These are phyloP conservation scores for Conticribra weissflogii DNA, from an alignment of 108 stramenopile genomes.

Conservation along the genomic window DNA sequence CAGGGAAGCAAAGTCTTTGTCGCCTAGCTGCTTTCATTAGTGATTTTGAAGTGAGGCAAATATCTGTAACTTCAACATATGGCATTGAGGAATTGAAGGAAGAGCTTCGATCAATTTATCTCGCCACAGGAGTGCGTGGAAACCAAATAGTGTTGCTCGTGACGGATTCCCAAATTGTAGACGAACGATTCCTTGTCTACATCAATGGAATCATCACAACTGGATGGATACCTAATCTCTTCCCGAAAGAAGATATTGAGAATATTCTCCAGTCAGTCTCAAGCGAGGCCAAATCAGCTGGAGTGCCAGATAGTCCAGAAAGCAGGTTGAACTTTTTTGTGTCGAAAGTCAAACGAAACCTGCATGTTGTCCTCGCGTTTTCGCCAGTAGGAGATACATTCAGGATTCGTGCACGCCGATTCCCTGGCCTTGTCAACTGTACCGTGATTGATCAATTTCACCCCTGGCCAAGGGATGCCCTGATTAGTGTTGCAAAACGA, in stretches of 20 bases:
- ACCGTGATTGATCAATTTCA: conserved; percentile 90
- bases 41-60: conserved; percentile 80
- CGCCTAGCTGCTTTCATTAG: conserved; percentile 88
- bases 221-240: conserved; percentile 89
- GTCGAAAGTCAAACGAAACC: conserved; percentile 70
- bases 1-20: conserved; percentile 86
- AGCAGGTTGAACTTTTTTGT: conserved; percentile 77
- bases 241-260: conserved; percentile 88
- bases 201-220: conserved; percentile 89
- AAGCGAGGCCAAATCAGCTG: conserved; percentile 82
- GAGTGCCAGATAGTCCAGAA: conserved; percentile 78
- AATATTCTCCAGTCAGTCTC: conserved; percentile 70
- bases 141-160: conserved; percentile 80
- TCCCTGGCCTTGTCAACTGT: conserved; percentile 89
- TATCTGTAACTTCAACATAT: conserved; percentile 76
- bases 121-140: conserved; percentile 71
- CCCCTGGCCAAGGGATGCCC: conserved; percentile 90
- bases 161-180: conserved; percentile 91
- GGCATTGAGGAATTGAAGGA: conserved; percentile 83
- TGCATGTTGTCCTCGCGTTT: conserved; percentile 88
- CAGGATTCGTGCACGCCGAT: conserved; percentile 84
- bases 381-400: conserved; percentile 90
- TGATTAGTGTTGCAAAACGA: conserved; percentile 81
- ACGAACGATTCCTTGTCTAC: conserved; percentile 89
- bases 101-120: conserved; percentile 80